A percentile compares a stretch with the other conserved stretches of the same genome.
Evolutionary conservation across 495 filamentous ascomycete genomes (phyloP).

Genomic region (Acidomyces sp.): DNA sequence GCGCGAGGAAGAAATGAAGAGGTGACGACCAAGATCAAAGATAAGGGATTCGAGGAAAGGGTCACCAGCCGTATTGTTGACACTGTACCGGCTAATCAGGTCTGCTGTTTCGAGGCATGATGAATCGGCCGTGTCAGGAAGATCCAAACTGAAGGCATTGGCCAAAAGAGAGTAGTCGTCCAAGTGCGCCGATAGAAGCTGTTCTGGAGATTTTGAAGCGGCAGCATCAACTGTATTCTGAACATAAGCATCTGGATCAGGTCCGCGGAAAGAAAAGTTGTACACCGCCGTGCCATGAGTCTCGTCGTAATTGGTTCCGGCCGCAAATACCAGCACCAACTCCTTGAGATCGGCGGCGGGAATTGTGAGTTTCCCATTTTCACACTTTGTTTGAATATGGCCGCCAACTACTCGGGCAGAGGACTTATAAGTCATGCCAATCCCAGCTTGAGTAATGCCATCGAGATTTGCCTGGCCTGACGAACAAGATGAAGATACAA

Average conservation of each 20-base stretch:
- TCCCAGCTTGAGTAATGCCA: constrained; percentile 20
- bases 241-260: constrained; percentile 31
- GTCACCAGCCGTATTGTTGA: constrained; percentile 12
- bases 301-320: constrained; percentile 36
- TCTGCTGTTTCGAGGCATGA: constrained; percentile 27
- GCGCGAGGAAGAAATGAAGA: constrained; percentile 34
- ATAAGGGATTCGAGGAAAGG: constrained; percentile 14
- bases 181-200: constrained; percentile 29
- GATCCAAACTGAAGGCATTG: constrained; percentile 28
- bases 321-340: constrained; percentile 30
- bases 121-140: constrained; percentile 32
- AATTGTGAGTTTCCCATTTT: constrained; percentile 18
- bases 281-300: constrained; percentile 31
- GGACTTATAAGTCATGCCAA: constrained; percentile 31
- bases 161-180: constrained; percentile 31
- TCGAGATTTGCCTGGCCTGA: constrained; percentile 8
- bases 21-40: constrained; percentile 19
- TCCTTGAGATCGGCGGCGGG: constrained; percentile 6
- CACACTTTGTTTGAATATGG: constrained; percentile 9
- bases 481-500: constrained; percentile 23
- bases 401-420: constrained; percentile 19
- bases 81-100: constrained; percentile 20
- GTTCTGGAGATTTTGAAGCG: constrained; percentile 20
- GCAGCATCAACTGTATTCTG: constrained; percentile 24
- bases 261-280: constrained; percentile 35